Conservation (phyloP, 1,139 yeast species). For the Tardiomyces depauwii region DNA sequence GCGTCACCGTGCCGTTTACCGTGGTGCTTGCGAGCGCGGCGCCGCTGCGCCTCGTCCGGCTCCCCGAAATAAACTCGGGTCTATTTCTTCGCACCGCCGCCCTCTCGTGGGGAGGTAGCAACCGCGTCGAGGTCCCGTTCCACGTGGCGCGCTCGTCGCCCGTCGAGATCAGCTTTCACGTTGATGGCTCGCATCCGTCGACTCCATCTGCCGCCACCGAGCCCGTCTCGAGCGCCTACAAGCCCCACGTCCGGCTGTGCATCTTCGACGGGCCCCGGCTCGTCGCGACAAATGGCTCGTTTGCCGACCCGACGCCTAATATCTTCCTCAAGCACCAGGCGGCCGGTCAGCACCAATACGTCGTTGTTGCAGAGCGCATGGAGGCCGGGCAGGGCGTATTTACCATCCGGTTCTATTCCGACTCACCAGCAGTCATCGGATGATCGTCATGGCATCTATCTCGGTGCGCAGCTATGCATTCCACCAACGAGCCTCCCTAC, state of each 20-base stretch:
- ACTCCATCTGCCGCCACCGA: not conserved
- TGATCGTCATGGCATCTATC: too few species aligned
- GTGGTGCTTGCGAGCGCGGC: conserved; percentile 8
- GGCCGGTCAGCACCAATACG: conserved; percentile 8
- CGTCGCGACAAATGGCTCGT: conserved; percentile 28
- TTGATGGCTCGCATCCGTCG: not conserved
- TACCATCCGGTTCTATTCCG: conserved; percentile 10
- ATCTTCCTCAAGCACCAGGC: conserved; percentile 20
- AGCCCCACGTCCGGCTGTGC: conserved; percentile 21
- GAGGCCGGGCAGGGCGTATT: conserved; percentile 20
- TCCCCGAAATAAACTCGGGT: conserved; percentile 14
- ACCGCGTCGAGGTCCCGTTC: conserved; percentile 8
- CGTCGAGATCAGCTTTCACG: not conserved
- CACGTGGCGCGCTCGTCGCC: not conserved
- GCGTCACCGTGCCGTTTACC: conserved; percentile 13
- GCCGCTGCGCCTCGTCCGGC: conserved; percentile 10
- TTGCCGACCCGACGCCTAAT: conserved; percentile 37
- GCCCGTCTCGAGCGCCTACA: conserved; percentile 6
- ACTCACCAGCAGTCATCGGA: not conserved
- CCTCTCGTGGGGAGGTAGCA: conserved; percentile 12
- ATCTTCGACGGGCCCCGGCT: conserved; percentile 14
- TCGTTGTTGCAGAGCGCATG: conserved; percentile 19
- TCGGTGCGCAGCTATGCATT: too few species aligned
- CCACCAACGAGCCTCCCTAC: too few species aligned
- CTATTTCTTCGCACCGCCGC: conserved; percentile 12